These are phyloP conservation scores for Cyclotella choctawhatcheeana DNA, from an alignment of 108 stramenopile genomes.

Conservation along the genomic window DNA sequence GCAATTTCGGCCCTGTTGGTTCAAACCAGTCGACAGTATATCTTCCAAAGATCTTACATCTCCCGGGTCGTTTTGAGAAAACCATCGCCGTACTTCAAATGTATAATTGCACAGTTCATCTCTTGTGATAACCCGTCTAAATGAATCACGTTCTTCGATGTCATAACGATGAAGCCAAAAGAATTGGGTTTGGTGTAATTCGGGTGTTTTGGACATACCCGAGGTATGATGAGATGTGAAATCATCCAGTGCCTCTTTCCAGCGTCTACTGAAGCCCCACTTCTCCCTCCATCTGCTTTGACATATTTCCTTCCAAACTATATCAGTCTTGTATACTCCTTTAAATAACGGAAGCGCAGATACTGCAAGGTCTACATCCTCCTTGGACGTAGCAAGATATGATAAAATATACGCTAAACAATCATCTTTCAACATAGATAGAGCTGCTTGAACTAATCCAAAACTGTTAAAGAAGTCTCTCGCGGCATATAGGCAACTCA, in stretches of 20 bases:
- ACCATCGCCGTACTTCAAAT: conserved; percentile 27
- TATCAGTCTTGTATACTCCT: conserved; percentile 12
- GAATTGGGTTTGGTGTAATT: neutral
- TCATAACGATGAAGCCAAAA: conserved; percentile 30
- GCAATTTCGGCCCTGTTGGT: neutral
- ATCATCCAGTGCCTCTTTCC: conserved; percentile 8
- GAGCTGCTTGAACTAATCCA: conserved; percentile 22
- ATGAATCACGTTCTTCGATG: conserved; percentile 19
- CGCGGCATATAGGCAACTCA: conserved; percentile 68
- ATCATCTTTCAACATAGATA: conserved; percentile 27
- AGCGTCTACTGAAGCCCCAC: conserved; percentile 24
- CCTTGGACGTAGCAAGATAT: conserved; percentile 5
- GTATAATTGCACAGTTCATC: conserved; percentile 15
- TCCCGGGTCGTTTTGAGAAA: conserved; percentile 8
- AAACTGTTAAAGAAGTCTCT: conserved; percentile 54
- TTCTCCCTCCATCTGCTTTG: conserved; percentile 16
- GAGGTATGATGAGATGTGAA: neutral
- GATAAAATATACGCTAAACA: conserved; percentile 15
- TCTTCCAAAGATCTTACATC: neutral
- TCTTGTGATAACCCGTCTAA: neutral
- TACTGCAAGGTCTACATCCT: conserved; percentile 10
- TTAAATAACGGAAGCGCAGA: conserved; percentile 24
- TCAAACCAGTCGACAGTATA: conserved; percentile 10
- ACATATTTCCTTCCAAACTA: conserved; percentile 29
- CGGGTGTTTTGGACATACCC: neutral